phyloP scores from a whole-genome alignment of 352 stramenopile species.

The Pythium sp. region DNA sequence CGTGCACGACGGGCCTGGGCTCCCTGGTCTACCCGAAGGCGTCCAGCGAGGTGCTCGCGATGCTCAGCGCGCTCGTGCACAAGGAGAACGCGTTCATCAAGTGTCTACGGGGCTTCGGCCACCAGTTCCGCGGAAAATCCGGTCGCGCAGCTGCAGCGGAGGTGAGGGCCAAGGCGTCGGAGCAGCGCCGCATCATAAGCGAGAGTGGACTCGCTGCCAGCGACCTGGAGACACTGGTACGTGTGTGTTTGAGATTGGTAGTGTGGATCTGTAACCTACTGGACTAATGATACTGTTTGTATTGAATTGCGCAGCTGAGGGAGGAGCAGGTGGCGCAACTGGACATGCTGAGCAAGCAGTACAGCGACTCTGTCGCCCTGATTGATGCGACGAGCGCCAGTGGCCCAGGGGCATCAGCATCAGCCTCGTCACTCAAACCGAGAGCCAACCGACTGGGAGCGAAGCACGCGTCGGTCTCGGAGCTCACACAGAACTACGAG shows the following conservation, averaged over 20 bases:
- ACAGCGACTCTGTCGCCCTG: constrained; percentile 8
- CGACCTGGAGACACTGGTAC: constrained; percentile 7
- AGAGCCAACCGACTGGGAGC: background rate
- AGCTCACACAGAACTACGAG: constrained; percentile 9
- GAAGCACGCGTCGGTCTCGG: constrained; percentile 2
- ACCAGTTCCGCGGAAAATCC: constrained; percentile 15
- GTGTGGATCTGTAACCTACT: background rate
- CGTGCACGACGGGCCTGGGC: constrained; percentile 25
- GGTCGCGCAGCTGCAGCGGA: background rate
- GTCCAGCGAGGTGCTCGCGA: constrained; percentile 36
- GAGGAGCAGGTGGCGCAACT: constrained; percentile 13
- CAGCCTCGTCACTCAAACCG: background rate
- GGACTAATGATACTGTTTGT: background rate
- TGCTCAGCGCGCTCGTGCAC: constrained; percentile 42
- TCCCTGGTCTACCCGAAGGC: constrained; percentile 24
- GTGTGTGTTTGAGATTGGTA: background rate
- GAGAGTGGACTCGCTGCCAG: background rate
- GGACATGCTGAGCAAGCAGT: background rate
- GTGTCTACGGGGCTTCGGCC: constrained; percentile 45
- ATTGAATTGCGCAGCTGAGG: constrained; percentile 4
- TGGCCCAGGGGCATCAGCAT: background rate
- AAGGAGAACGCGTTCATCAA: constrained; percentile 66
- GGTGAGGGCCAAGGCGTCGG: background rate
- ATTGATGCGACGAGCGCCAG: background rate
- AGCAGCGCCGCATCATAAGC: background rate